Base-by-base conservation (phyloP, 495 filamentous ascomycete species). In the Acidomyces sp. region DNA sequence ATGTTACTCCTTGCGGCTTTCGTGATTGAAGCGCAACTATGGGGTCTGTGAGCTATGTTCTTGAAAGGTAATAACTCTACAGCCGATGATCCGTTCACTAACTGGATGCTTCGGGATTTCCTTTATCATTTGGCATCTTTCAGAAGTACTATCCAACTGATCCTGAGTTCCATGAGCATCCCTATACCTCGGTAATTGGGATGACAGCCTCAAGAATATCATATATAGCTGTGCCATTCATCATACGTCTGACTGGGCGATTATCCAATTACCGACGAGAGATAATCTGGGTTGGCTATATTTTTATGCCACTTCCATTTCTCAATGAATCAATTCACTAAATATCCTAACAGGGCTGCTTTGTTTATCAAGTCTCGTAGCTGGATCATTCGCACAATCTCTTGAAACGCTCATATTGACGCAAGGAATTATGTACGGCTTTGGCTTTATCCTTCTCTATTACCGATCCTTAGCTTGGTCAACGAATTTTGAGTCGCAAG, bases 341-440 rank as follows among this genome's bases (percentile, higher is more conserved):
- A 45, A 25, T n/a, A n/a, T 9, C 2, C 11, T 9, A 10, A 3
- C 27, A 46, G 43, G 43, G 43, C 43, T 37, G 3, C 15, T 46
- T 11, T 46, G 43, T 34, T 29, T 46, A 25, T 11, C 46, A 0
- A 54, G 52, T 3, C 51, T 63, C 15, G 29, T 62, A n/a, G 52
- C 50, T 0, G 55, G 49, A 10, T 61, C 57, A 9, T 63, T 63
- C 34, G 57, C 51, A 1, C 45, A 45, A 4, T 51, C 49, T 16
- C 39, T 63, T 6, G 37, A 34, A 12, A 43, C 23, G 16, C 53
- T 63, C 5, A 57, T 63, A 21, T 24, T 60, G 4, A 62, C 61
- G 4, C 61, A 63, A 48, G 61, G 61, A 0, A 34, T 59, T 15
- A 46, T 61, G 13, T 63, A 63, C 39, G 61, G 61, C 5, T 13